Evolutionary conservation across 2,329 filamentous ascomycete species (phyloP), one percentile per base, ranked within the genome.

Genomic region (Zalaria sp.): DNA sequence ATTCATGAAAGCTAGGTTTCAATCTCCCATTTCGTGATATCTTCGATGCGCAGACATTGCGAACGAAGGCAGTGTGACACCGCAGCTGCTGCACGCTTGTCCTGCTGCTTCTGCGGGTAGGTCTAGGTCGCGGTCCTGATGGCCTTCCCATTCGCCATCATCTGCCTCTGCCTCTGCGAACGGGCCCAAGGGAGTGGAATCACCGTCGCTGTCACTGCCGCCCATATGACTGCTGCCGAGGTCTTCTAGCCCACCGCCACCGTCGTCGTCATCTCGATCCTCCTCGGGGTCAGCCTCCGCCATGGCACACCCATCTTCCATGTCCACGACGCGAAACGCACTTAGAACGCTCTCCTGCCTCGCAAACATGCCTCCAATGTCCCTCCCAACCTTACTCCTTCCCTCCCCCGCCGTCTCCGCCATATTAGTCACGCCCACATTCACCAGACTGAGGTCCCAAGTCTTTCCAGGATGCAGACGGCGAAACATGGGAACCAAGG

Each of bases 391-490:
- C 0, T 63, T 64, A 25, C 58, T 62, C 49, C 58, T 67, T 41
- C 61, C 63, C 26, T 60, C 53, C 5, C 66, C 63, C 25, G 62
- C 66, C 3, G 61, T 58, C 46, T 67, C 63, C 5, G 54, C 71
- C 79, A 96, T 89, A 56, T 94, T 93, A 9, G 83, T 82, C 5
- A 84, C 87, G 37, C 85, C 88, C 25, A 96, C 66, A 49, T 95
- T 96, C 45, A 96, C 68, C 40, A 96, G 65, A 48, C 82, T 83
- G 11, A 95, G 61, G 49, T 89, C 83, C 82, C 84, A 93, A 2
- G 75, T 77, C 5, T 69, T 64, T 46, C 82, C 77, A 0, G 77
- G 71, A 49, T 89, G 81, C 8, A 94, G 66, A 46, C 76, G 79
- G 9, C 77, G 75, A 54, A 94, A 86, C 57, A 93, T 73, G 0